Evolutionary conservation across 2,329 filamentous ascomycete species (phyloP), one percentile per base, ranked within the genome.

Genomic region (Lachnellula arida): DNA sequence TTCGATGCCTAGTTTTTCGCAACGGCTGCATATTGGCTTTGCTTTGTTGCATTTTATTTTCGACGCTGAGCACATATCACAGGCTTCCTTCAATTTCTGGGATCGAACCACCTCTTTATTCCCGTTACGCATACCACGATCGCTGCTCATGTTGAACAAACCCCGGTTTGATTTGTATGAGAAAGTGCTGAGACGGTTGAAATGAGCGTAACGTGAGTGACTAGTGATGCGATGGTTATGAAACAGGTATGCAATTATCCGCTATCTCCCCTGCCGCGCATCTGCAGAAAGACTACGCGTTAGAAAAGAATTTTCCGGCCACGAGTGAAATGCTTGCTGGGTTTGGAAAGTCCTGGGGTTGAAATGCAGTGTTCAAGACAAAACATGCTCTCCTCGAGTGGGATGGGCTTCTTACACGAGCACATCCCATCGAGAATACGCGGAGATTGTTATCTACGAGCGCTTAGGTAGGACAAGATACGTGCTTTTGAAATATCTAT

Each of bases 1-100:
- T 35, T 22, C 12, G 9, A 7, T n/a, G 9, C 53, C 53, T n/a
- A 55, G 48, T 37, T 49, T 49, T 5, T 51, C 40, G 47, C 53
- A 55, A 3, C 53, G 34, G n/a, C 28, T 35, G 43, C 53, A 55
- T 46, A 37, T 34, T 35, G 53, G 53, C 22, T 50, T 55, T 19
- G 44, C 46, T 17, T 55, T 50, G 25, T 55, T 55, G 47, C 53
- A 55, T 39, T 49, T 55, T 22, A 55, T 43, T 46, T 55, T 55
- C 15, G 53, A 55, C 35, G 53, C 35, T 28, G 53, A 55, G 40
- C 53, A 55, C 40, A 46, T 39, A 35, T 55, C 53, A 46, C 53
- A 55, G 15, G 47, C 32, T 35, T 50, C 42, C 80, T 28, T 55
- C 9, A 51, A 22, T 46, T 55, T 55, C 23, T 46, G 44, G 44